Percentiles rank a stretch among this genome's conserved stretches.
Conservation (phyloP, 345 rosid species). For the Citrus hindsii region DNA sequence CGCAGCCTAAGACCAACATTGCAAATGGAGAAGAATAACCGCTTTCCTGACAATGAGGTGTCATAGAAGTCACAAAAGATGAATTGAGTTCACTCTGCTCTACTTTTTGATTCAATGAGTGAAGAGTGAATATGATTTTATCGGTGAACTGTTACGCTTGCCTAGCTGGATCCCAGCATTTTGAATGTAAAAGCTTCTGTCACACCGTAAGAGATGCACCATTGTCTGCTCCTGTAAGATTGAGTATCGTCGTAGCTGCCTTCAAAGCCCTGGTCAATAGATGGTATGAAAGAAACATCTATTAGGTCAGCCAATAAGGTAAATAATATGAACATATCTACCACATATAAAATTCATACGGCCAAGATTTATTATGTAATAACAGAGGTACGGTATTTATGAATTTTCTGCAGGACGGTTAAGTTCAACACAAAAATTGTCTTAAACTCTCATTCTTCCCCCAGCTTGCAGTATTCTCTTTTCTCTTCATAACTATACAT, state of each 20-base stretch:
- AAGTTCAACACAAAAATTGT: too few species aligned
- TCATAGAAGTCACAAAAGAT: not conserved
- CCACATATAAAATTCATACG: not conserved
- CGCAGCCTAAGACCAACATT: not conserved
- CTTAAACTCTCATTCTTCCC: not conserved
- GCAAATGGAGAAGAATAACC: not conserved
- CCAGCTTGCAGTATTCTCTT: not conserved
- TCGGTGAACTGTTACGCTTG: not conserved
- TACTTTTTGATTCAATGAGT: not conserved
- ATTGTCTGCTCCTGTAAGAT: constrained; percentile 83
- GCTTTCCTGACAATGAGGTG: not conserved
- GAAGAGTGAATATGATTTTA: not conserved
- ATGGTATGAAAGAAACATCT: not conserved
- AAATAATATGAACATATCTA: not conserved
- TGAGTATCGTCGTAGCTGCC: constrained; percentile 85
- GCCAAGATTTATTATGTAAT: not conserved
- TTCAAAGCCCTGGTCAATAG: constrained; percentile 63
- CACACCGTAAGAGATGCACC: constrained; percentile 87
- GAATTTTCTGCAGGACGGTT: not conserved
- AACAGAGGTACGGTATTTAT: not conserved
- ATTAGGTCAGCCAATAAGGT: not conserved
- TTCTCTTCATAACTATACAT: not conserved
- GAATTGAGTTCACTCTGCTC: not conserved
- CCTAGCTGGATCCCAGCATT: not conserved
- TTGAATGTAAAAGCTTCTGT: constrained; percentile 12